phyloP scores from a whole-genome alignment of 495 filamentous ascomycete species.

The Podospora bellae-mahoneyi region DNA sequence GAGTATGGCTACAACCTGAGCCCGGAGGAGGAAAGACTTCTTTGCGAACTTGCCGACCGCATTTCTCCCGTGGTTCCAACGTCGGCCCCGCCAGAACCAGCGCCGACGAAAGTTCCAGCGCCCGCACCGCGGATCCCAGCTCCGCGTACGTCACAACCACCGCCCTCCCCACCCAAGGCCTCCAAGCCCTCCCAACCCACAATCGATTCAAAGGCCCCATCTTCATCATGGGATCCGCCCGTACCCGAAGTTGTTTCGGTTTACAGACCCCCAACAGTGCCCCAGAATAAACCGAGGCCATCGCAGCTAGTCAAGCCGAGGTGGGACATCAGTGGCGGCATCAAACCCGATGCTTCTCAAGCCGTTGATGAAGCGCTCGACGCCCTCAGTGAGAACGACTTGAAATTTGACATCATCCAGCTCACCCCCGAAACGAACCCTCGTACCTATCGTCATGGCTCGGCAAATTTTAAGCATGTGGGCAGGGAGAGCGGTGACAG shows the following conservation, averaged over 20 bases:
- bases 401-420: slow-evolving; percentile 28
- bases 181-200: neutral
- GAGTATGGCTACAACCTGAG: slow-evolving; percentile 76
- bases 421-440: slow-evolving; percentile 12
- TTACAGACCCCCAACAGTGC: neutral
- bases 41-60: slow-evolving; percentile 24
- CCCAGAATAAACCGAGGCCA: neutral
- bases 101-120: slow-evolving; percentile 8
- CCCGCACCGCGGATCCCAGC: neutral
- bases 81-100: slow-evolving; percentile 11
- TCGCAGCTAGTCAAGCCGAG: neutral
- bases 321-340: neutral
- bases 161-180: neutral
- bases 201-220: neutral
- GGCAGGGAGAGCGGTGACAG: neutral
- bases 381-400: slow-evolving; percentile 20
- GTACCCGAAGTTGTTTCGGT: neutral
- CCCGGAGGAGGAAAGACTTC: slow-evolving; percentile 52
- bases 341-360: slow-evolving; percentile 10
- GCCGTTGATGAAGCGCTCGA: slow-evolving; percentile 19
- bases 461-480: neutral
- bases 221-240: neutral
- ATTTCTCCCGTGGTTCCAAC: slow-evolving; percentile 6
- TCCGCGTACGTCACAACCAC: neutral
- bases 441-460: neutral